phyloP scores from a whole-genome alignment of 768 basidiomycete species.

The Leucocoprinus birnbaumii region DNA sequence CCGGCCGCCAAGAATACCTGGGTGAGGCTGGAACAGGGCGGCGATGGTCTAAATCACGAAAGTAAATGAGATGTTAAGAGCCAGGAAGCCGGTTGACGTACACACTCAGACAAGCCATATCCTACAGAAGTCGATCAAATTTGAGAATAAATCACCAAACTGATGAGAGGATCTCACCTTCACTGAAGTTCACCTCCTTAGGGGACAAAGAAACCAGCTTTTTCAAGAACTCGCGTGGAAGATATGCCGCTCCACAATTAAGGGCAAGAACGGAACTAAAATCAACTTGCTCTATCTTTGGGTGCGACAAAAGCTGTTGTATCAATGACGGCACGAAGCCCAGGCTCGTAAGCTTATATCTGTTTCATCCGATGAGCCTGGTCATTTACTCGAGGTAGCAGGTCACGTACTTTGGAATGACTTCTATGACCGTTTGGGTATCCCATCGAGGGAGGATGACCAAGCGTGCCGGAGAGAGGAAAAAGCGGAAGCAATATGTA shows the following conservation, averaged over 20 bases:
- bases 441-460: slow-evolving; percentile 62
- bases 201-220: slow-evolving; percentile 35
- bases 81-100: slow-evolving; percentile 29
- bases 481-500: slow-evolving; percentile 41
- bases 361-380: slow-evolving; percentile 20
- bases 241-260: slow-evolving; percentile 60
- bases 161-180: slow-evolving; percentile 35
- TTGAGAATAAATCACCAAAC: background rate
- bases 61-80: no score
- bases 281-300: slow-evolving; percentile 43
- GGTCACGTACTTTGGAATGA: slow-evolving; percentile 52
- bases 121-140: slow-evolving; percentile 31
- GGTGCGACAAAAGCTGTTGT: slow-evolving; percentile 60
- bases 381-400: background rate
- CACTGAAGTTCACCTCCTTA: slow-evolving; percentile 26
- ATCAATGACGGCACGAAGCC: slow-evolving; percentile 57
- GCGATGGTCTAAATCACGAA: slow-evolving; percentile 47
- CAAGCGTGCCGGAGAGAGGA: slow-evolving; percentile 42
- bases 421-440: slow-evolving; percentile 42
- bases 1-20: slow-evolving; percentile 42
- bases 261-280: slow-evolving; percentile 44
- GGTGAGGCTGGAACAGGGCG: slow-evolving; percentile 37
- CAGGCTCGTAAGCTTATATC: slow-evolving; percentile 50
- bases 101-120: slow-evolving; percentile 69
- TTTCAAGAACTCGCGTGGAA: slow-evolving; percentile 51